phyloP scores from a whole-genome alignment of 768 basidiomycete species.

The Sarcodon aspratus region DNA sequence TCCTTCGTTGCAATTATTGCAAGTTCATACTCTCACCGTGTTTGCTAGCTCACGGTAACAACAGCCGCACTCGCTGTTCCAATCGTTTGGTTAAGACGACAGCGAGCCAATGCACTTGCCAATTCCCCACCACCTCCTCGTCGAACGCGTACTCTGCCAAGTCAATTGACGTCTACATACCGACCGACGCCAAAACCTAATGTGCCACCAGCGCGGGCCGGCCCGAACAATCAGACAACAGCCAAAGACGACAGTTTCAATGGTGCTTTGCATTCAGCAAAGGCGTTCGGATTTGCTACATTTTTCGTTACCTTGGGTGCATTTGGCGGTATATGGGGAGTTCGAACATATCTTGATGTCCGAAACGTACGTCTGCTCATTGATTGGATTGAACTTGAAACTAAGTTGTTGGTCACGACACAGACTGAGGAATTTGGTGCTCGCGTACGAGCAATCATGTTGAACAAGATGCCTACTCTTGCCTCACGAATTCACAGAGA shows the following conservation, averaged over 20 bases:
- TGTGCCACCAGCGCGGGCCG: not conserved
- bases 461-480: conserved; percentile 35
- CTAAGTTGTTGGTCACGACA: not conserved
- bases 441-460: conserved; percentile 39
- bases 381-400: conserved; percentile 1
- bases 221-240: not conserved
- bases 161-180: not conserved
- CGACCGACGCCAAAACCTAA: not conserved
- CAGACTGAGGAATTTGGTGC: conserved; percentile 51
- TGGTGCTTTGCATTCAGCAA: conserved; percentile 41
- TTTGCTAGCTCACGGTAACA: conserved; percentile 16
- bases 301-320: conserved; percentile 41
- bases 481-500: conserved; percentile 39
- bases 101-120: conserved; percentile 9
- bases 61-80: conserved; percentile 20
- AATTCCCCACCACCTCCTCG: conserved; percentile 10
- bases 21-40: not conserved
- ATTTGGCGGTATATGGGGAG: conserved; percentile 29
- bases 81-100: conserved; percentile 16
- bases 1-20: not conserved
- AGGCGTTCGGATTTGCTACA: conserved; percentile 60
- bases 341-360: conserved; percentile 43
- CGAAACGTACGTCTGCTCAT: conserved; percentile 32
- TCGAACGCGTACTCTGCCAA: conserved; percentile 6
- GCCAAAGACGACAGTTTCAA: conserved; percentile 27